Percentiles rank a stretch among this genome's conserved stretches.
These are phyloP conservation scores for Lachnellula subtilissima DNA, from an alignment of 2,329 filamentous ascomycete species.

Conservation along the genomic window DNA sequence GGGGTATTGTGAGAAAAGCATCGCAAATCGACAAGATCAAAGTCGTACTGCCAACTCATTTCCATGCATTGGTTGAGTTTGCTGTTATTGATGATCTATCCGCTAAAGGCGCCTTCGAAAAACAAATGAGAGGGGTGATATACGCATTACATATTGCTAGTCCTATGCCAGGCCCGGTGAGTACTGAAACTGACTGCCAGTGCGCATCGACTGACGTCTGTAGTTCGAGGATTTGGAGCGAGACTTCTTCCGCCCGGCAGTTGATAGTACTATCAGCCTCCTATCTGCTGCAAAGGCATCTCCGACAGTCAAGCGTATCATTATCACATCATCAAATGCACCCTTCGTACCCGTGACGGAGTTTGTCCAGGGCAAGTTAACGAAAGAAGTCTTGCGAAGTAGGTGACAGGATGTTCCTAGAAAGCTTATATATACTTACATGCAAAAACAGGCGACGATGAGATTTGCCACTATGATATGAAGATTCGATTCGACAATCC, in stretches of 20 bases:
- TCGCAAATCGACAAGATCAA: background rate
- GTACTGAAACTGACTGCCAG: background rate
- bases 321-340: slow-evolving; percentile 37
- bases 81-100: background rate
- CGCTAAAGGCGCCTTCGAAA: background rate
- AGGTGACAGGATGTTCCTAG: background rate
- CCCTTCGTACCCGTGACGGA: slow-evolving; percentile 7
- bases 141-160: background rate
- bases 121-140: background rate
- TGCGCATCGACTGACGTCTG: too few relatives aligned
- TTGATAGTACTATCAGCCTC: slow-evolving; percentile 33
- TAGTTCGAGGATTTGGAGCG: slow-evolving; percentile 2
- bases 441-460: background rate
- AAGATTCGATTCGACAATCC: background rate
- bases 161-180: background rate
- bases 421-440: too few relatives aligned
- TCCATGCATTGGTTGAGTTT: background rate
- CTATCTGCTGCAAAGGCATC: slow-evolving; percentile 33
- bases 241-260: slow-evolving; percentile 27
- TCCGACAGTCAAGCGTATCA: slow-evolving; percentile 32
- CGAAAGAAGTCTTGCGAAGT: background rate
- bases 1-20: background rate
- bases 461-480: background rate
- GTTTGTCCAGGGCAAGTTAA: background rate
- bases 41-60: background rate